Evolutionary conservation across 257 asterid genomes (phyloP), one percentile per base, ranked within the genome.

Genomic region (Ophiorrhiza pumila): DNA sequence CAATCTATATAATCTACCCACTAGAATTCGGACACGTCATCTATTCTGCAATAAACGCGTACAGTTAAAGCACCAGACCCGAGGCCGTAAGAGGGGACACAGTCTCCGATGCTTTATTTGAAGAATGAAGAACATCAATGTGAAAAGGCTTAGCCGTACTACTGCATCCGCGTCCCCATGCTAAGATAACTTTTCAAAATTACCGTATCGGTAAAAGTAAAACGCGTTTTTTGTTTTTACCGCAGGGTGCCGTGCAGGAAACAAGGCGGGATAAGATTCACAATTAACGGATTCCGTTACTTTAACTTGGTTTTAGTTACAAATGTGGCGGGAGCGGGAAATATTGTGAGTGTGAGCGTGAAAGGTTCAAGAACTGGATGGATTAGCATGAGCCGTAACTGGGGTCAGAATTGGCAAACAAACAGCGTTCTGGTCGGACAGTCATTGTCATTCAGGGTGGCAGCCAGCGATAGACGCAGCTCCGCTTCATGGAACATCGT

Each of bases 321-420:
- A 66, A 92, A 92, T 72, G 98, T 90, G 2, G 98, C 96, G 17
- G 98, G 98, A 42, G 94, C 98, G 52, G 98, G 98, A 46, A 93
- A 92, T 52, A 83, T 92, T 41, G 86, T 81, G 84, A 82, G 77
- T 78, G 92, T 82, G 31, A 71, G 86, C 69, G 74, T 92, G 17
- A 92, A 92, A 37, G 98, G 98, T 23, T 5, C 94, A 4, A 72
- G 76, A 63, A 92, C 89, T 0, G 86, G 83, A 5, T 92, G 98
- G 98, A 83, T 92, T 62, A 65, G 37, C 49, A 71, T 92, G 96
- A 90, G 96, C 76, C 78, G 96, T 0, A 92, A 92, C 82, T 92
- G 98, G 98, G 98, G 98, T 4, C 98, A 92, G 53, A 92, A 92
- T n/a, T 92, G 96, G 96, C 91, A 92, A 76, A 79, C 98, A 0